These are phyloP conservation scores for Fusarium chuoi DNA, from an alignment of 2,329 filamentous ascomycete species.

Conservation along the genomic window DNA sequence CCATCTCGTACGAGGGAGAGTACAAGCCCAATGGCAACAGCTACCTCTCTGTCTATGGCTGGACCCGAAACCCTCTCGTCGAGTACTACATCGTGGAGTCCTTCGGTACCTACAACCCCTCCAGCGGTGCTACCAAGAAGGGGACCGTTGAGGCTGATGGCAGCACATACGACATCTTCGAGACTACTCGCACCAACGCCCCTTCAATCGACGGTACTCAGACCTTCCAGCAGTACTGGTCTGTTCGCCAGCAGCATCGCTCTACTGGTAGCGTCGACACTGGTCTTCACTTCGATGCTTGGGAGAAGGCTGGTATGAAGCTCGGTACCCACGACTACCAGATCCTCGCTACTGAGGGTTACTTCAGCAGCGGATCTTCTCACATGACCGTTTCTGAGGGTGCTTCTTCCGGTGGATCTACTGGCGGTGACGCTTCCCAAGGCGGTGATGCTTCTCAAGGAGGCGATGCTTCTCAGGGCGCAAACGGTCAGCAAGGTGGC, in stretches of 20 bases:
- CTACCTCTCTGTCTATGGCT: conserved; percentile 54
- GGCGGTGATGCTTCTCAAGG: not conserved
- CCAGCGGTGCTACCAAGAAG: conserved; percentile 46
- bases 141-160: conserved; percentile 51
- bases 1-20: conserved; percentile 44
- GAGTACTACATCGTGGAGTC: conserved; percentile 54
- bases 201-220: conserved; percentile 60
- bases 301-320: conserved; percentile 59
- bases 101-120: conserved; percentile 47
- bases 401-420: not conserved
- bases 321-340: conserved; percentile 63
- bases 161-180: conserved; percentile 52
- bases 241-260: conserved; percentile 60
- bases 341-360: conserved; percentile 66
- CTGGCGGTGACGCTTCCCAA: not conserved
- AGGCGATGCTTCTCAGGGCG: not conserved
- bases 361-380: conserved; percentile 60
- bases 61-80: conserved; percentile 51
- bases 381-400: conserved; percentile 55
- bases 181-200: conserved; percentile 52
- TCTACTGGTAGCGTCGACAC: conserved; percentile 61
- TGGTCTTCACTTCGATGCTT: conserved; percentile 63
- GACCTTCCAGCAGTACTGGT: conserved; percentile 66
- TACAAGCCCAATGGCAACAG: conserved; percentile 51
- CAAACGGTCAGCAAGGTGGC: conserved; percentile 2